phyloP scores from a whole-genome alignment of 306 rosid genomes.

The Cicer arietinum region DNA sequence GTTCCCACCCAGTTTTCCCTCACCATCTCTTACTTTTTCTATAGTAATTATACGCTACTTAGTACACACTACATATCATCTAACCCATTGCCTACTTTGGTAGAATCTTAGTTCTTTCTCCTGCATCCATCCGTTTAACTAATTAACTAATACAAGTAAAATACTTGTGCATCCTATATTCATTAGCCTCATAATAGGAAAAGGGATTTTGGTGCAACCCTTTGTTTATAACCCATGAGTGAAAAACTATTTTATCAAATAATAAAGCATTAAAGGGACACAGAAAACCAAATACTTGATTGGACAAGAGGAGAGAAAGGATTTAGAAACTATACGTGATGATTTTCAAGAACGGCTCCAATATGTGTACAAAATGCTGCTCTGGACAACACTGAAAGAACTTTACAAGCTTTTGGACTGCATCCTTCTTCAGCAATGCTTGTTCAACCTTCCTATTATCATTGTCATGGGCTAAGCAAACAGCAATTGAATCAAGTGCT shows the following conservation, averaged over 20 bases:
- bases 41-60: neutral
- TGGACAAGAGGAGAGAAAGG: slow-evolving; percentile 30
- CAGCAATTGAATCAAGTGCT: slow-evolving; percentile 94
- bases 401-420: slow-evolving; percentile 93
- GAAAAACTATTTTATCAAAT: slow-evolving; percentile 24
- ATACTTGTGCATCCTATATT: slow-evolving; percentile 25
- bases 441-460: slow-evolving; percentile 96
- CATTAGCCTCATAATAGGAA: slow-evolving; percentile 34
- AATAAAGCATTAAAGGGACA: neutral
- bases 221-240: slow-evolving; percentile 20
- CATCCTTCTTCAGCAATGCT: slow-evolving; percentile 90
- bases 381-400: slow-evolving; percentile 98
- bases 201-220: slow-evolving; percentile 20
- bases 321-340: slow-evolving; percentile 71
- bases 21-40: slow-evolving; percentile 19
- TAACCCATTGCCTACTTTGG: slow-evolving; percentile 16
- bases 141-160: slow-evolving; percentile 3
- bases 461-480: slow-evolving; percentile 95
- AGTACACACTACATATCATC: neutral
- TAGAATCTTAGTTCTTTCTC: slow-evolving; percentile 26
- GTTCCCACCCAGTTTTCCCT: neutral
- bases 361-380: slow-evolving; percentile 90
- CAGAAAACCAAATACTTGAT: slow-evolving; percentile 25
- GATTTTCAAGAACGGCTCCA: slow-evolving; percentile 98
- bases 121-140: neutral